Conservation (phyloP, 2,329 filamentous ascomycete species). For the Nothophoma quercina region DNA sequence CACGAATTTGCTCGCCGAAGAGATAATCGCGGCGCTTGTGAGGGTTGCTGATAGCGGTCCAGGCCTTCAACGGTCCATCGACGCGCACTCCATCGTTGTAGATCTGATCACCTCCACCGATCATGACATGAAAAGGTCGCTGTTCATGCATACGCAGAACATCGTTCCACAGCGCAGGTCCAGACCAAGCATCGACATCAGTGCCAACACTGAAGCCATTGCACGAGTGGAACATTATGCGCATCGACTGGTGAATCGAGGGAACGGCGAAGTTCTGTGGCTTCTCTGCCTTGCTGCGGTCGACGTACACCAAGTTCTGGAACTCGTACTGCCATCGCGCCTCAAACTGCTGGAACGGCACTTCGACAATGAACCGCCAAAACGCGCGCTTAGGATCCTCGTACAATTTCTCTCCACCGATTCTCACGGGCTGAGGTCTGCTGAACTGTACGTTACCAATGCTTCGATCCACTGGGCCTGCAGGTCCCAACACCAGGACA, state of each 20-base stretch:
- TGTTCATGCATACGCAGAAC: slow-evolving; percentile 67
- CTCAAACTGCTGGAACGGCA: slow-evolving; percentile 75
- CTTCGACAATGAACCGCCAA: slow-evolving; percentile 65
- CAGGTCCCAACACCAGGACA: slow-evolving; percentile 64
- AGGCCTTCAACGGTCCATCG: slow-evolving; percentile 75
- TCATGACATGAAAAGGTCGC: slow-evolving; percentile 72
- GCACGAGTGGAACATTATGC: slow-evolving; percentile 74
- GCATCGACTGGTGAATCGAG: slow-evolving; percentile 68
- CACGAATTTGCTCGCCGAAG: slow-evolving; percentile 71
- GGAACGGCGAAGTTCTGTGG: slow-evolving; percentile 62
- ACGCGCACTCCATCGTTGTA: slow-evolving; percentile 83
- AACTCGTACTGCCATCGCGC: slow-evolving; percentile 81
- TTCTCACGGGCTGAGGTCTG: slow-evolving; percentile 37
- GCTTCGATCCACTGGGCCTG: slow-evolving; percentile 51
- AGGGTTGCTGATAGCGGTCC: slow-evolving; percentile 68
- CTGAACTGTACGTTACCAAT: slow-evolving; percentile 35
- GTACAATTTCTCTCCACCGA: slow-evolving; percentile 64
- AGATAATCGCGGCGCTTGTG: slow-evolving; percentile 65
- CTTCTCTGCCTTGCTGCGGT: slow-evolving; percentile 50
- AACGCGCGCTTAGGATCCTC: slow-evolving; percentile 67
- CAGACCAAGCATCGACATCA: slow-evolving; percentile 68
- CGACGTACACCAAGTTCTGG: slow-evolving; percentile 68
- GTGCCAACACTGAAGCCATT: slow-evolving; percentile 74
- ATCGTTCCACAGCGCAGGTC: slow-evolving; percentile 70
- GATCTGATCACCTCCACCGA: slow-evolving; percentile 91